A percentile compares a stretch with the other conserved stretches of the same genome.
Evolutionary conservation across 257 asterid genomes (phyloP).

Genomic region (Coffea canephora): DNA sequence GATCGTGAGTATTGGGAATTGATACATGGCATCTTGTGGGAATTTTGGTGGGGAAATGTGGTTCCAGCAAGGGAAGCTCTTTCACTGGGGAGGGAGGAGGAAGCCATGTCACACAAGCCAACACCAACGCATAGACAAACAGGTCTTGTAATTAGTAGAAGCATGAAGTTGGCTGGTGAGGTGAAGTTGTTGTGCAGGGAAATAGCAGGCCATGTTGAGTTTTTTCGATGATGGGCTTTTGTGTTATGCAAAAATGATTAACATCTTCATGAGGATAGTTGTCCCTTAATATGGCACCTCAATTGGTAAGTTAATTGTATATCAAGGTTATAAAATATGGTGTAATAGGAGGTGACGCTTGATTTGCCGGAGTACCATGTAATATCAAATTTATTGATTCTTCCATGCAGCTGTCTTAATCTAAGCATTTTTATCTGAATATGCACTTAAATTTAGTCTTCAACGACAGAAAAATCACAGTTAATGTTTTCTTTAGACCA

Average conservation of each 20-base stretch:
- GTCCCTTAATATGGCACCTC: background rate
- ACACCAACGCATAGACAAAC: slow-evolving; percentile 64
- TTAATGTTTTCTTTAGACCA: too few relatives aligned
- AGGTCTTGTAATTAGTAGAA: slow-evolving; percentile 61
- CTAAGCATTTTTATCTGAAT: too few relatives aligned
- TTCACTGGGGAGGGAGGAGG: slow-evolving; percentile 60
- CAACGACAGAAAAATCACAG: too few relatives aligned
- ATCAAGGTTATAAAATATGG: background rate
- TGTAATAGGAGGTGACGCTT: too few relatives aligned
- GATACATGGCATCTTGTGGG: slow-evolving; percentile 61
- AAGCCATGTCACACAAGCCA: slow-evolving; percentile 61
- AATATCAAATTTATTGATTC: too few relatives aligned
- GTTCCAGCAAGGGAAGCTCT: slow-evolving; percentile 82
- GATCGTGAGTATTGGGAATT: slow-evolving; percentile 73
- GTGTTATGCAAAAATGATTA: background rate
- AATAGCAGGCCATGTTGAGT: slow-evolving; percentile 77
- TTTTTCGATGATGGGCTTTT: slow-evolving; percentile 29
- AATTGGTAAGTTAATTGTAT: background rate
- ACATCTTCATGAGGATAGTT: background rate
- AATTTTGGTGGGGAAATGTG: slow-evolving; percentile 98
- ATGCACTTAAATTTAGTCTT: too few relatives aligned
- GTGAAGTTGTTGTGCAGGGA: slow-evolving; percentile 81
- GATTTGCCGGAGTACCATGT: too few relatives aligned
- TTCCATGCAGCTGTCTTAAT: too few relatives aligned
- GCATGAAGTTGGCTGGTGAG: slow-evolving; percentile 70